Conservation (phyloP, 495 filamentous ascomycete species). For the Talaromyces wortmannii region DNA sequence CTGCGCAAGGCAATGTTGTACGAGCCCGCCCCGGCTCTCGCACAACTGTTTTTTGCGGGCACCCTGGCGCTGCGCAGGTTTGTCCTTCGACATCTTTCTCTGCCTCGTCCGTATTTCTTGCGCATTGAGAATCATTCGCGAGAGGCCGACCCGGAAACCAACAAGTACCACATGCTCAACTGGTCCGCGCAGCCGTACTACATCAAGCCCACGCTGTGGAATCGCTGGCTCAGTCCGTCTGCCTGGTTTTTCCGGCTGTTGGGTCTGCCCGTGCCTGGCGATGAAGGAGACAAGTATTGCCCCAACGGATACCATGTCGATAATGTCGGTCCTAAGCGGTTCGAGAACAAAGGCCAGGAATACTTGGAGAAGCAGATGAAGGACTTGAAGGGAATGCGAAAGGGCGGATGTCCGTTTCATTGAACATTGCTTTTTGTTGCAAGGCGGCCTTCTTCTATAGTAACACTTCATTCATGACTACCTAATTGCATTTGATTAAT, state of each 20-base stretch:
- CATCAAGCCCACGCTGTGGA: slow-evolving; percentile 52
- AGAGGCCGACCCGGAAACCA: slow-evolving; percentile 36
- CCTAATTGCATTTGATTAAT: too few relatives aligned
- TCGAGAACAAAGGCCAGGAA: slow-evolving; percentile 49
- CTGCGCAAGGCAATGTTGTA: slow-evolving; percentile 60
- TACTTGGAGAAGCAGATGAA: slow-evolving; percentile 36
- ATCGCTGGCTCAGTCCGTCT: slow-evolving; percentile 45
- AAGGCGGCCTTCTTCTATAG: background rate
- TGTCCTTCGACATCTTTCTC: slow-evolving; percentile 45
- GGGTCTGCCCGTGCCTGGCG: slow-evolving; percentile 54
- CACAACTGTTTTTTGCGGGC: slow-evolving; percentile 24
- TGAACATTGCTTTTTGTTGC: background rate
- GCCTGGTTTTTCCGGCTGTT: slow-evolving; percentile 47
- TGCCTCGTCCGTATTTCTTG: slow-evolving; percentile 45
- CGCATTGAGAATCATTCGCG: slow-evolving; percentile 27
- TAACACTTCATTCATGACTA: background rate
- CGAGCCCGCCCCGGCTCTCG: slow-evolving; percentile 29
- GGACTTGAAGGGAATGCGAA: slow-evolving; percentile 26
- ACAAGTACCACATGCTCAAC: slow-evolving; percentile 38
- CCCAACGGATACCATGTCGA: slow-evolving; percentile 51
- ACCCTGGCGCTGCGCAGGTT: slow-evolving; percentile 42
- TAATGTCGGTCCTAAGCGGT: slow-evolving; percentile 50
- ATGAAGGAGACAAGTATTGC: slow-evolving; percentile 47
- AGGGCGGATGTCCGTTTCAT: slow-evolving; percentile 47
- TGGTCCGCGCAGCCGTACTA: slow-evolving; percentile 55